Percentiles rank a stretch among this genome's conserved stretches.
These are phyloP conservation scores for Penicillium concentricum DNA, from an alignment of 2,329 filamentous ascomycete genomes.

Conservation along the genomic window DNA sequence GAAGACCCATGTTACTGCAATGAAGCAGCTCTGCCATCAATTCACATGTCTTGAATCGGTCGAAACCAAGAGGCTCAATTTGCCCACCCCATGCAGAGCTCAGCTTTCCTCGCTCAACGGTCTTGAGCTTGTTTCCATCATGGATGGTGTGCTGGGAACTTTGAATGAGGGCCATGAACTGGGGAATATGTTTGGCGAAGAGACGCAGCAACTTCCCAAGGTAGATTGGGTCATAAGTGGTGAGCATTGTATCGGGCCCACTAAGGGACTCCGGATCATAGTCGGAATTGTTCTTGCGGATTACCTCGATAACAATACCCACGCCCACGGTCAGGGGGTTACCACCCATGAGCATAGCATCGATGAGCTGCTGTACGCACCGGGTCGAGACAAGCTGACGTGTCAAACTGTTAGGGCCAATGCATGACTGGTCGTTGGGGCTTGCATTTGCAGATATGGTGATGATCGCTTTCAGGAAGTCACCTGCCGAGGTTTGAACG, in stretches of 20 bases:
- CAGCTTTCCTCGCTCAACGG: slow-evolving; percentile 70
- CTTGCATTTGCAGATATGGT: slow-evolving; percentile 98
- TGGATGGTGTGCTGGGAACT: slow-evolving; percentile 63
- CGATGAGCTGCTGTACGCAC: slow-evolving; percentile 81
- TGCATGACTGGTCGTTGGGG: slow-evolving; percentile 97
- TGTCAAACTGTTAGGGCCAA: slow-evolving; percentile 94
- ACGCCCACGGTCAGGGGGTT: slow-evolving; percentile 95
- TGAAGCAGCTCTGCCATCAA: slow-evolving; percentile 96
- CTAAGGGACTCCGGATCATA: slow-evolving; percentile 91
- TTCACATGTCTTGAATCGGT: slow-evolving; percentile 98
- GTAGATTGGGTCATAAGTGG: slow-evolving; percentile 90
- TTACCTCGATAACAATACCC: slow-evolving; percentile 96
- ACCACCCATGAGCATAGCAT: slow-evolving; percentile 87
- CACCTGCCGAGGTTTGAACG: slow-evolving; percentile 92
- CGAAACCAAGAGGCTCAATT: slow-evolving; percentile 93
- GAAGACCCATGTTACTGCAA: slow-evolving; percentile 95
- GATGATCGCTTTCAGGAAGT: slow-evolving; percentile 98
- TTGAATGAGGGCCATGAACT: slow-evolving; percentile 89
- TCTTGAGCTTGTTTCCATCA: slow-evolving; percentile 56
- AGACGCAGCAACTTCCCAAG: slow-evolving; percentile 83
- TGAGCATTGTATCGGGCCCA: slow-evolving; percentile 75
- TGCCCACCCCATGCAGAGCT: slow-evolving; percentile 85
- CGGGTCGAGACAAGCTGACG: slow-evolving; percentile 85
- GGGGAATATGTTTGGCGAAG: slow-evolving; percentile 86
- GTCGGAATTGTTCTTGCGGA: slow-evolving; percentile 98